Conservation (phyloP, 1,284 basidiomycete species). For the Cryptococcus sp. region DNA sequence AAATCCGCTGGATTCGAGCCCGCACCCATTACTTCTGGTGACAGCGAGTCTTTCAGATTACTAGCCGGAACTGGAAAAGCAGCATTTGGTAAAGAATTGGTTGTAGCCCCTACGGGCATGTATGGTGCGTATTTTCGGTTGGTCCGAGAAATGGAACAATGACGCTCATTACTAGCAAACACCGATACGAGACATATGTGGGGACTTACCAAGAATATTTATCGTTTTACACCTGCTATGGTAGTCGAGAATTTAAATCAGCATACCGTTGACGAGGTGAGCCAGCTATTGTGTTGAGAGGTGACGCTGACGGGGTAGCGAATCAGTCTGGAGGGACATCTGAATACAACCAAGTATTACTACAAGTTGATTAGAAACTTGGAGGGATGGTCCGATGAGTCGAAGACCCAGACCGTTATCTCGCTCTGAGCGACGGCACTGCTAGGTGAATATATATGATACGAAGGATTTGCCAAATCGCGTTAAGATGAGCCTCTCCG, state of each 20-base stretch:
- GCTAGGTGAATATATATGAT: too few relatives aligned
- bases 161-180: conserved; percentile 26
- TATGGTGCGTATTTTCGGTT: conserved; percentile 30
- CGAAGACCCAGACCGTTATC: too few relatives aligned
- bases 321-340: conserved; percentile 45
- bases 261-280: conserved; percentile 53
- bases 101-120: conserved; percentile 52
- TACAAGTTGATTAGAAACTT: conserved; percentile 52
- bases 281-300: conserved; percentile 2
- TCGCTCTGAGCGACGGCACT: too few relatives aligned
- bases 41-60: conserved; percentile 44
- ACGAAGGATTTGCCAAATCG: too few relatives aligned
- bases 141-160: neutral
- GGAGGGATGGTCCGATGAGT: conserved; percentile 33
- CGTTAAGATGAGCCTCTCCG: too few relatives aligned
- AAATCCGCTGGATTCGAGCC: conserved; percentile 45
- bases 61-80: conserved; percentile 47
- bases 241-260: conserved; percentile 41
- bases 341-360: conserved; percentile 51
- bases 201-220: conserved; percentile 50
- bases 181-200: conserved; percentile 50
- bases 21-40: conserved; percentile 49
- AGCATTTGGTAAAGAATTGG: conserved; percentile 46
- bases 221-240: conserved; percentile 49
- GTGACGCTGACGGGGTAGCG: conserved; percentile 18